A percentile compares a stretch with the other conserved stretches of the same genome.
phyloP scores from a whole-genome alignment of 2,329 filamentous ascomycete species.

The Tolypocladium endophyticum region DNA sequence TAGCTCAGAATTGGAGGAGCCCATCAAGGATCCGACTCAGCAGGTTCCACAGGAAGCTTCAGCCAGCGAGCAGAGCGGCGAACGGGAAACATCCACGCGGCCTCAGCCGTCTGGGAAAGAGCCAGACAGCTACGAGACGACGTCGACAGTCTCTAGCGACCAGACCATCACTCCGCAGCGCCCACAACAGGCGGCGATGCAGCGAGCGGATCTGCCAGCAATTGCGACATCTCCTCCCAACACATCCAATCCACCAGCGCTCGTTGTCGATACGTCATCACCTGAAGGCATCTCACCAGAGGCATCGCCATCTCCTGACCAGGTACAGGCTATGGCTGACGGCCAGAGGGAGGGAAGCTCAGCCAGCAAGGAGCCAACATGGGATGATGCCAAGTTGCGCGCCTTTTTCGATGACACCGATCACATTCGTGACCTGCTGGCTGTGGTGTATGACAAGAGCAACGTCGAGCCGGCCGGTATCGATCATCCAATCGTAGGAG shows the following conservation, averaged over 20 bases:
- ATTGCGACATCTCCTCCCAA: slow-evolving; percentile 14
- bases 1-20: slow-evolving; percentile 39
- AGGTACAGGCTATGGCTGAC: slow-evolving; percentile 35
- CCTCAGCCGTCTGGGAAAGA: slow-evolving; percentile 28
- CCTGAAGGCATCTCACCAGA: slow-evolving; percentile 55
- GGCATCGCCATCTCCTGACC: slow-evolving; percentile 55
- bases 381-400: slow-evolving; percentile 79
- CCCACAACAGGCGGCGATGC: not conserved
- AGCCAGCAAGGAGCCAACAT: slow-evolving; percentile 41
- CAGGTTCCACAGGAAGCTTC: slow-evolving; percentile 8
- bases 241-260: slow-evolving; percentile 47
- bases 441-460: slow-evolving; percentile 87
- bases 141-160: slow-evolving; percentile 20
- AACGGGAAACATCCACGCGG: slow-evolving; percentile 12
- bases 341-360: slow-evolving; percentile 23
- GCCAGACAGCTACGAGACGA: slow-evolving; percentile 28
- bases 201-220: slow-evolving; percentile 10
- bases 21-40: slow-evolving; percentile 16
- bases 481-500: slow-evolving; percentile 77
- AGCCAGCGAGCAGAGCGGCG: slow-evolving; percentile 7
- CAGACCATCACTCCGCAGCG: slow-evolving; percentile 15
- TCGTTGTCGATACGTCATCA: slow-evolving; percentile 62
- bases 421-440: slow-evolving; percentile 80
- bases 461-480: slow-evolving; percentile 66
- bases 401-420: slow-evolving; percentile 85